Evolutionary conservation across 805 yeast genomes (phyloP), one percentile per base, ranked within the genome.

Genomic region (Candida tibetensis): DNA sequence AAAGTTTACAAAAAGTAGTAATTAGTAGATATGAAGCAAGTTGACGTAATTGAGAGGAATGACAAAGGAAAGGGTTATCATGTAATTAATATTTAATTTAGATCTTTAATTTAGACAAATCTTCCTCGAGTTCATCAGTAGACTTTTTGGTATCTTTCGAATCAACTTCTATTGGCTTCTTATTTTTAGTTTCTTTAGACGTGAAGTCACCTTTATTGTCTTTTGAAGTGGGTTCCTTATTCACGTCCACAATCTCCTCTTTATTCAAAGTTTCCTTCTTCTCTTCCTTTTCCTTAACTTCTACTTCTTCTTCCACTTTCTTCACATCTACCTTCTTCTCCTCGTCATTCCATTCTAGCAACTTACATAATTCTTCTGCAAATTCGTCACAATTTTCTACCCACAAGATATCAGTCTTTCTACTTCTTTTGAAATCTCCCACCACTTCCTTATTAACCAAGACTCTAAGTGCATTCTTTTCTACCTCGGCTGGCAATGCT

Each of bases 391-490:
- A 80, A 28, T 76, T 75, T 2, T 79, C 79, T 17, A 83, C 57
- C 4, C 76, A 56, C 1, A 87, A 46, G 7, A 84, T 54, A 55
- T 91, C 98, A 1, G 71, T 46, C 23, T 73, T 58, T 45, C 95
- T 70, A 19, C 41, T 53, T 10, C 46, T 42, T 12, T 64, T 49
- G 51, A 85, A 85, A 47, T 79, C 83, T 3, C 98, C 98, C 10
- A 86, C 96, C 0, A 62, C 51, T 42, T 86, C 96, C 37, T 74
- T 72, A 55, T 91, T 91, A 25, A 88, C 71, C 40, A 91, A 69
- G 0, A 82, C 79, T 43, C 99, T 69, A 3, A 69, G 55, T 14
- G 77, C 60, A 3, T 37, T 36, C 1, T 60, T 52, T 3, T 70
- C 68, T 0, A 82, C 76, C 50, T 85, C 89, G 2, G 75, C 60